A percentile compares a stretch with the other conserved stretches of the same genome.
Evolutionary conservation across 345 rosid genomes (phyloP).

Genomic region (Syzygium jambos): DNA sequence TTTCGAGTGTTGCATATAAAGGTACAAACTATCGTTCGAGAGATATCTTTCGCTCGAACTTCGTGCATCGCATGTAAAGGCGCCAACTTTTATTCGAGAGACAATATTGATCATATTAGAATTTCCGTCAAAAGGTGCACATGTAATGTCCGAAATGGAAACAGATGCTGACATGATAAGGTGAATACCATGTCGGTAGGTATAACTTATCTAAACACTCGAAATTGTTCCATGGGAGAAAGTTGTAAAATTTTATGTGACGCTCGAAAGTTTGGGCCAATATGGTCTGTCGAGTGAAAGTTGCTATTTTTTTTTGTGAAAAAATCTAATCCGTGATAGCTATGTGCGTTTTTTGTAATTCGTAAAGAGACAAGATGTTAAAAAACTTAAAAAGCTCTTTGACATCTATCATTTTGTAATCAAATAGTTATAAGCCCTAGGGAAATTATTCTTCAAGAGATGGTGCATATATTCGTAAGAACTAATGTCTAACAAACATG

Average conservation of each 20-base stretch:
- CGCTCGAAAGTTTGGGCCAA: neutral
- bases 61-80: neutral
- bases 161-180: fast-evolving
- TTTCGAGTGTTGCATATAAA: neutral
- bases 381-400: too few species aligned
- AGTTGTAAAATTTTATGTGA: neutral
- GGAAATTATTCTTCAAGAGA: too few species aligned
- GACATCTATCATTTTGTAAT: too few species aligned
- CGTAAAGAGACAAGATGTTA: too few species aligned
- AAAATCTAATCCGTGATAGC: neutral
- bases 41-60: neutral
- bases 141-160: fast-evolving
- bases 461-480: too few species aligned
- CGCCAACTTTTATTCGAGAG: neutral
- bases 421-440: too few species aligned
- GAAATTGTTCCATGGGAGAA: neutral
- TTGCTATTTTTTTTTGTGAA: neutral
- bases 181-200: fast-evolving
- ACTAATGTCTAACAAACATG: neutral
- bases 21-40: neutral
- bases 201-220: neutral
- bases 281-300: neutral
- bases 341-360: too few species aligned
- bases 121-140: neutral
- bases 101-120: fast-evolving